Evolutionary conservation across 2,329 filamentous ascomycete species (phyloP).

Genomic region (Diaporthe australafricana): DNA sequence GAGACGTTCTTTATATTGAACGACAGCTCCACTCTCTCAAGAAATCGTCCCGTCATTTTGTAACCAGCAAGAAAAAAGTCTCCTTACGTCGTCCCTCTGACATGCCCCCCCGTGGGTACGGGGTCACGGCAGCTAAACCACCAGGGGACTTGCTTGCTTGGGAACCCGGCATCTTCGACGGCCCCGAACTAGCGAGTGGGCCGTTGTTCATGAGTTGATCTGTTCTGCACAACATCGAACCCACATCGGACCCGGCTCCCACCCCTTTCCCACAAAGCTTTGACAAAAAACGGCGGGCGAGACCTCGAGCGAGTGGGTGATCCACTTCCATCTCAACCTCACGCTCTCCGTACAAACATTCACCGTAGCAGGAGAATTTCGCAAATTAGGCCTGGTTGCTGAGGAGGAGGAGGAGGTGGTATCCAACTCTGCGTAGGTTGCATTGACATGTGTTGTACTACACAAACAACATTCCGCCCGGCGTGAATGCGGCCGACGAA

Average conservation of each 20-base stretch:
- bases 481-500: no score
- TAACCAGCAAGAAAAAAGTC: background rate
- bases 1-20: background rate
- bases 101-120: background rate
- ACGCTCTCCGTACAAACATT: background rate
- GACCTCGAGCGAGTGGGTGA: no score
- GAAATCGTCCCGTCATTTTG: background rate
- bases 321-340: background rate
- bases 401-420: background rate
- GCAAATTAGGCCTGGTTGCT: background rate
- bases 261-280: no score
- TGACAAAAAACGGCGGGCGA: background rate
- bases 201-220: conserved; percentile 3
- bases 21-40: background rate
- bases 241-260: background rate
- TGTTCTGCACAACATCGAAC: conserved; percentile 1
- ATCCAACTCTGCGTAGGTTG: background rate
- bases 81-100: background rate
- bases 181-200: conserved; percentile 2
- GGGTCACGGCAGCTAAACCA: background rate
- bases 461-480: no score
- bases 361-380: background rate
- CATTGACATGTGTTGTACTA: background rate
- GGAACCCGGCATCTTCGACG: conserved; percentile 1
- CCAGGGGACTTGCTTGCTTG: background rate